Evolutionary conservation across 768 basidiomycete genomes (phyloP).

Genomic region (Macrolepiota dolichaula): DNA sequence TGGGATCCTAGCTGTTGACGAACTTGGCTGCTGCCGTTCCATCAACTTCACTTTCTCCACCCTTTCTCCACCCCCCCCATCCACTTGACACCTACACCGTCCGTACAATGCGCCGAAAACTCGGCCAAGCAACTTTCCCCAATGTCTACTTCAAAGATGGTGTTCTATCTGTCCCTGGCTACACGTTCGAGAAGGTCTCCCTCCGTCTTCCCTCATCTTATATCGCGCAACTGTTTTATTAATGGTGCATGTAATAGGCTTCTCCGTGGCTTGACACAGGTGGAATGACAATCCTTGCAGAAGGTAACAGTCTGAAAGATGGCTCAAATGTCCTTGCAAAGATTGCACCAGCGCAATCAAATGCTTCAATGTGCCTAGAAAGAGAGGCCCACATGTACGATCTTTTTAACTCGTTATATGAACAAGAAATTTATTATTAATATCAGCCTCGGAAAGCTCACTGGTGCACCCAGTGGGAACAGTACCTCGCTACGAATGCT

Average conservation of each 20-base stretch:
- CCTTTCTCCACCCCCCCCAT: not conserved
- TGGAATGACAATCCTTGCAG: constrained; percentile 64
- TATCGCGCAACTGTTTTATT: not conserved
- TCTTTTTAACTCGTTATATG: not conserved
- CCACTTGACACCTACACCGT: not conserved
- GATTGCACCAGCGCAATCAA: constrained; percentile 69
- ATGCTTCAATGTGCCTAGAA: constrained; percentile 69
- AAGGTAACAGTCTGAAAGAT: constrained; percentile 69
- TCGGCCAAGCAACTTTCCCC: constrained; percentile 54
- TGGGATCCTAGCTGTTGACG: not conserved
- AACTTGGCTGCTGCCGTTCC: not conserved
- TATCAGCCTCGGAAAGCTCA: constrained; percentile 48
- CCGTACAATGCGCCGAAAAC: constrained; percentile 47
- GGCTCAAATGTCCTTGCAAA: constrained; percentile 68
- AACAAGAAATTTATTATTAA: not conserved
- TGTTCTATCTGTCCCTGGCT: constrained; percentile 65
- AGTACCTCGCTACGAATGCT: constrained; percentile 55
- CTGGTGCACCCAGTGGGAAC: constrained; percentile 44
- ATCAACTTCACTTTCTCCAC: not conserved
- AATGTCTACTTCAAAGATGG: constrained; percentile 57
- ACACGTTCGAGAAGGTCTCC: constrained; percentile 70
- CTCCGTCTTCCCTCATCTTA: constrained; percentile 11
- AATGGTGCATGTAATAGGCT: constrained; percentile 36
- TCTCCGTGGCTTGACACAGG: constrained; percentile 70
- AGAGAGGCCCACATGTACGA: constrained; percentile 70